Percentiles rank a stretch among this genome's conserved stretches.
Evolutionary conservation across 306 rosid genomes (phyloP).

Genomic region (Cicer chorassanicum): DNA sequence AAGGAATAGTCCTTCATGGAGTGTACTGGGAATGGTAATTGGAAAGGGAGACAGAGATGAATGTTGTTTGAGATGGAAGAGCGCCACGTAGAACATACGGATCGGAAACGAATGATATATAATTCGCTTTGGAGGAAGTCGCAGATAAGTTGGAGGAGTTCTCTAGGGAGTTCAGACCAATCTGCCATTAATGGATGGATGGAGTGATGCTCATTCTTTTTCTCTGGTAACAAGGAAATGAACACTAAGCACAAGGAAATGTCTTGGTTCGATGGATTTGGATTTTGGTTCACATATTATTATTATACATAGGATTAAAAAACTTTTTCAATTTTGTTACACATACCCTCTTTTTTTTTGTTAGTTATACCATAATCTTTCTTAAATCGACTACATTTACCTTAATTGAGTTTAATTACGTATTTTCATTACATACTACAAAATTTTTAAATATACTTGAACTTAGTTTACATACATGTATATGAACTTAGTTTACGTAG

Average conservation of each 20-base stretch:
- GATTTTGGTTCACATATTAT: too few relatives aligned
- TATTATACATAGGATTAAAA: too few relatives aligned
- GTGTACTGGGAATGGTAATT: neutral
- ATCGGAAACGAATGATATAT: conserved; percentile 43
- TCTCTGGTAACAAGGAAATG: neutral
- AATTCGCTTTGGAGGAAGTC: conserved; percentile 23
- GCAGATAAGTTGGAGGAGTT: conserved; percentile 30
- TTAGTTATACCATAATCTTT: too few relatives aligned
- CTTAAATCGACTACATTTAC: too few relatives aligned
- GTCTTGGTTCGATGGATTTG: too few relatives aligned
- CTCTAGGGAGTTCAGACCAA: conserved; percentile 46
- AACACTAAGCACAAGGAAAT: neutral
- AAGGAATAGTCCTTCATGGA: neutral
- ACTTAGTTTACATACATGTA: too few relatives aligned
- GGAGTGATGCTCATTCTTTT: neutral
- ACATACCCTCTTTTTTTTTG: too few relatives aligned
- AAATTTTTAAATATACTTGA: too few relatives aligned
- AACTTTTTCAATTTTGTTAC: too few relatives aligned
- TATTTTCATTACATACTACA: too few relatives aligned
- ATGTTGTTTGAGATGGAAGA: neutral
- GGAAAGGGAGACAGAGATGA: neutral
- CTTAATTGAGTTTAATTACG: too few relatives aligned
- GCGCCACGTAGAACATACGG: conserved; percentile 53
- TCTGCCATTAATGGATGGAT: conserved; percentile 27
- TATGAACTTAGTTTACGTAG: too few relatives aligned